These are phyloP conservation scores for Suillus spraguei DNA, from an alignment of 768 basidiomycete genomes.

Conservation along the genomic window DNA sequence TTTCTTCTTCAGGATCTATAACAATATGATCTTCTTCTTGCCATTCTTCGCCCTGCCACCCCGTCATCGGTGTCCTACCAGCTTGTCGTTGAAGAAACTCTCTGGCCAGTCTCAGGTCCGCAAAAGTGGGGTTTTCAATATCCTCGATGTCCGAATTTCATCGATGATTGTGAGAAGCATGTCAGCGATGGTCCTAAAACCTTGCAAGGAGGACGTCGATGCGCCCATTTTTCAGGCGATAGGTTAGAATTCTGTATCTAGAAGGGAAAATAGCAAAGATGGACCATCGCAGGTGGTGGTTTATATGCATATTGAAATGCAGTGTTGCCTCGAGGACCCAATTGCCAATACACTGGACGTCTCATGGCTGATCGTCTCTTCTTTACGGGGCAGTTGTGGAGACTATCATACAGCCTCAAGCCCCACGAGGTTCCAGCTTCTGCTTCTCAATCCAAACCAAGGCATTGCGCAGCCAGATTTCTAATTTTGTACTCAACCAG, in stretches of 20 bases:
- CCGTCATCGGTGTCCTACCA: too few species aligned
- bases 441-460: background rate
- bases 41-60: background rate
- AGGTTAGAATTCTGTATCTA: background rate
- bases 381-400: conserved; percentile 5
- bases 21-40: background rate
- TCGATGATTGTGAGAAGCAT: background rate
- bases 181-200: background rate
- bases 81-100: background rate
- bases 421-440: background rate
- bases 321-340: conserved; percentile 1
- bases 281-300: too few species aligned
- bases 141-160: background rate
- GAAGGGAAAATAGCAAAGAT: background rate
- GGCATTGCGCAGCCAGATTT: background rate
- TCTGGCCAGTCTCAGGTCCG: background rate
- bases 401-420: background rate
- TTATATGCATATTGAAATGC: background rate
- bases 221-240: background rate
- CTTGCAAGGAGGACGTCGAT: background rate
- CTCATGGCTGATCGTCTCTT: conserved; percentile 10
- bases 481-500: background rate
- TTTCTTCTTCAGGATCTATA: background rate
- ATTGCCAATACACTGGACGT: background rate
- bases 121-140: conserved; percentile 5